phyloP scores from a whole-genome alignment of 2,329 filamentous ascomycete genomes.

The Aspergillus sp. region DNA sequence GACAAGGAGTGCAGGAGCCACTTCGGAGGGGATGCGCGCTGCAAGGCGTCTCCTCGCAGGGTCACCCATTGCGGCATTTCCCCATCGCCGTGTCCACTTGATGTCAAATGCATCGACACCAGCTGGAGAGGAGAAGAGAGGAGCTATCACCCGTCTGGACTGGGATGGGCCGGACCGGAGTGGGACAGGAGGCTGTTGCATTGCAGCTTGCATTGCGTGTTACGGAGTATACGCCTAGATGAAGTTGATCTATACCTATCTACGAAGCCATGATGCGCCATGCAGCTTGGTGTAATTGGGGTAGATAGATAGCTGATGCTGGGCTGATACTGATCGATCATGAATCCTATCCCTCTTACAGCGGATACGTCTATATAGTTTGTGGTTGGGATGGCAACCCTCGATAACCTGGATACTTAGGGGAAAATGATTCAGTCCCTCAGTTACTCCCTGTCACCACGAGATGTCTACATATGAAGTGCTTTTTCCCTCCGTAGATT shows the following conservation, averaged over 20 bases:
- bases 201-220: background rate
- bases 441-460: background rate
- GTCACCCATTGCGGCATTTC: background rate
- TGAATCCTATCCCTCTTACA: background rate
- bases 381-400: background rate
- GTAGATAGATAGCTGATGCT: background rate
- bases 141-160: background rate
- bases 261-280: background rate
- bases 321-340: background rate
- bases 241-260: background rate
- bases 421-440: background rate
- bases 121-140: background rate
- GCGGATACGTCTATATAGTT: background rate
- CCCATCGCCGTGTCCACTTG: background rate
- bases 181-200: conserved; percentile 3
- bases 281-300: background rate
- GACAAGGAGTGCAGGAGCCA: conserved; percentile 13
- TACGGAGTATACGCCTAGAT: background rate
- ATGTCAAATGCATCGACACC: background rate
- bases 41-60: conserved; percentile 12
- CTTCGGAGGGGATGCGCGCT: conserved; percentile 12
- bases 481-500: background rate
- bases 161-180: conserved; percentile 1
- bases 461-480: background rate
- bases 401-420: background rate